Base-by-base conservation (phyloP, 2,329 filamentous ascomycete species). In the Hirsutella thompsonii region DNA sequence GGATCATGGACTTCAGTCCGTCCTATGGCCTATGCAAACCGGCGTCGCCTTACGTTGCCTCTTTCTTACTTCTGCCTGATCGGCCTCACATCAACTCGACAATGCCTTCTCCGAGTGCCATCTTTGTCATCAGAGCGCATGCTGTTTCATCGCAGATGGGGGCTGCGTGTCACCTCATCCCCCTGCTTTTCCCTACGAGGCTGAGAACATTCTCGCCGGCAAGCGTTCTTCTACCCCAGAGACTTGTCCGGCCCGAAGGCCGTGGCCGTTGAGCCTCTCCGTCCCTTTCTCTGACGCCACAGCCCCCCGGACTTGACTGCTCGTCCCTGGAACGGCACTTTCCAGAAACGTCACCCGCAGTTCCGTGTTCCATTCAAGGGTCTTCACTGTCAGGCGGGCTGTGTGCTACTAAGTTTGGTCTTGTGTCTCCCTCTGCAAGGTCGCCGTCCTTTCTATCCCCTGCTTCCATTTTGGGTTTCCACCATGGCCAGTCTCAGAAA, bases 401-500 rank as follows among this genome's bases (percentile, higher is more conserved):
- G 66, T 68, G 65, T 61, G 55, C 57, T 63, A 58, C 61, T 60
- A 66, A 64, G 57, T 64, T 64, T 63, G 63, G 57, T 53, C 49
- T 51, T 46, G 53, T 53, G 49, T 44, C 48, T 46, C 43, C 37
- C 40, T 23, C 47, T 43, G 42, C 48, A 41, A 37, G 45, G 46
- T 43, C 43, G 45, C 40, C 52, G 56, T 57, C 52, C 46, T 50
- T 52, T 11, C 10, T 44, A 45, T 53, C 46, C 37, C 23, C 44
- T 45, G 54, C 58, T 59, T 63, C 61, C 61, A 59, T 64, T 56
- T 58, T 62, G 57, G 52, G 56, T 52, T 50, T 52, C 57, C 56
- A 58, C 57, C 60, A 74, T 76, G 71, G 64, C 69, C 49, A 72
- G 68, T 53, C 64, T 76, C 48, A 67, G 65, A 52, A 70, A 70